Base-by-base conservation (phyloP, 2,329 filamentous ascomycete species). In the Apiospora hydei region DNA sequence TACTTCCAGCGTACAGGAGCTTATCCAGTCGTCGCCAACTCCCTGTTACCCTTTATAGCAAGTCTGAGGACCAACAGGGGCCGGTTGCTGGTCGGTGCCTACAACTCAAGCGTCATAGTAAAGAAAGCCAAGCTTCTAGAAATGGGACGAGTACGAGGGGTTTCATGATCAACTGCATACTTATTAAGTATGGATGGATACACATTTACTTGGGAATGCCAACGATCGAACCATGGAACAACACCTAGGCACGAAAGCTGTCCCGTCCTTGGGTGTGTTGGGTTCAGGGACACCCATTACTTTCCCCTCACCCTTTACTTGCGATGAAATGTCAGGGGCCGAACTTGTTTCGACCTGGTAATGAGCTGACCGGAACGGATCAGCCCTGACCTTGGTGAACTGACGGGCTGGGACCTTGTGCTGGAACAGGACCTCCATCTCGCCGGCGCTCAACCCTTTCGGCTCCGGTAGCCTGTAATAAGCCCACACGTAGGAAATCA, bases 361-460 rank as follows among this genome's bases (percentile, higher is more conserved):
- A 43, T 67, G 18, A 18, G 14, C 43, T 10, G 41, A 47, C 21
- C 16, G 66, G 41, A 68, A 46, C 26, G 44, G 41, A 14, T 47
- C 41, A 26, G 66, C 66, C 43, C 30, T 46, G n/a, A 68, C 66
- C 44, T 68, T 47, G n/a, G 66, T 47, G 44, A 68, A 68, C 5
- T 30, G 41, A 44, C 41, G 41, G 8, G 43, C 41, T 41, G 66
- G 43, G 1, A 44, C 41, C 66, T 41, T 68, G 16, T 71, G 70
- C 44, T 82, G 79, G 74, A 86, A 86, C 72, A 86, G 73, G 3
- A 80, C 75, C 70, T 85, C 84, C 16, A 86, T 81, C 77, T 86
- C 84, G 71, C 83, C 83, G 57, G 84, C 80, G 0, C 81, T 82
- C 68, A 82, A 79, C 1, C 81, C 82, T 21, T 80, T 81, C 0